A percentile compares a stretch with the other conserved stretches of the same genome.
These are phyloP conservation scores for Xylariales sp. DNA, from an alignment of 2,329 filamentous ascomycete genomes.

Conservation along the genomic window DNA sequence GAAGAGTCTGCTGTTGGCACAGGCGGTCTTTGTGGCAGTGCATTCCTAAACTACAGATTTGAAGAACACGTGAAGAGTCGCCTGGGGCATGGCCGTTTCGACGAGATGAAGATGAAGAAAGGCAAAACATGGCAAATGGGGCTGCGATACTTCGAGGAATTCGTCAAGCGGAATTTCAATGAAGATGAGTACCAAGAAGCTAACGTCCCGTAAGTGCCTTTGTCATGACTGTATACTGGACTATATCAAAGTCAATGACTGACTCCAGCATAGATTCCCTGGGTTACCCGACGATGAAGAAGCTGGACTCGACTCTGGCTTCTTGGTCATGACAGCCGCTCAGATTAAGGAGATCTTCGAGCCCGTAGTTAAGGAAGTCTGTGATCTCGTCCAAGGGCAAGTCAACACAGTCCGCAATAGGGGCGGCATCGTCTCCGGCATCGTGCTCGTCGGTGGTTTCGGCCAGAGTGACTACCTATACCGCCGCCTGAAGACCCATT, in stretches of 20 bases:
- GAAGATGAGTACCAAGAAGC: slow-evolving; percentile 73
- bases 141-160: slow-evolving; percentile 76
- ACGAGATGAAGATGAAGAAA: slow-evolving; percentile 73
- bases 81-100: slow-evolving; percentile 62
- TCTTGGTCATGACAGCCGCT: slow-evolving; percentile 65
- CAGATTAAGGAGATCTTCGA: slow-evolving; percentile 72
- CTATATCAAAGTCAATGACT: background rate
- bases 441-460: slow-evolving; percentile 77
- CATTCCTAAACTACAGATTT: slow-evolving; percentile 76
- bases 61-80: slow-evolving; percentile 69
- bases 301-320: slow-evolving; percentile 69
- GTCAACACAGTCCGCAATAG: slow-evolving; percentile 58
- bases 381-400: slow-evolving; percentile 63
- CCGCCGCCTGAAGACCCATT: slow-evolving; percentile 64
- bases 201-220: slow-evolving; percentile 59
- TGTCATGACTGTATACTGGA: background rate
- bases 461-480: slow-evolving; percentile 76
- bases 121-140: slow-evolving; percentile 77
- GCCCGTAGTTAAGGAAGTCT: slow-evolving; percentile 67
- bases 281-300: slow-evolving; percentile 73
- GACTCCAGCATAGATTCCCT: slow-evolving; percentile 49
- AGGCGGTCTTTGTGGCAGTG: slow-evolving; percentile 71
- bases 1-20: slow-evolving; percentile 78
- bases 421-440: slow-evolving; percentile 63
- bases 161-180: slow-evolving; percentile 79